Evolutionary conservation across 2,329 filamentous ascomycete species (phyloP), one percentile per base, ranked within the genome.

Genomic region (Magnaporthiopsis incrustans): DNA sequence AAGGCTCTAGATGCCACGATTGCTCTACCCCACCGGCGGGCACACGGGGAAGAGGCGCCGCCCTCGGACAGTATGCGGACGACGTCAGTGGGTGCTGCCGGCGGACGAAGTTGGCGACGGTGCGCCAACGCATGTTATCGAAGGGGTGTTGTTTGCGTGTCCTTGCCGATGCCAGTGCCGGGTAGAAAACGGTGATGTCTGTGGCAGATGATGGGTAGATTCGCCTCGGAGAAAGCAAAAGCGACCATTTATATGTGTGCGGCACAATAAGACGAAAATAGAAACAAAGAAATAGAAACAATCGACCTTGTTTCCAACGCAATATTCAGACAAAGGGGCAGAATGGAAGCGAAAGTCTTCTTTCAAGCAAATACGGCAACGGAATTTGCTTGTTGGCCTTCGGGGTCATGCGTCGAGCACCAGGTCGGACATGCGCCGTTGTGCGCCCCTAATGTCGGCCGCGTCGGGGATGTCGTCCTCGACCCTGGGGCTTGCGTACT

Each of bases 401-500:
- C 15, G 18, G 44, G 18, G 22, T 53, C 44, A 53, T n/a, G n/a
- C 7, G 44, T 22, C 44, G 44, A 53, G 44, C 18, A 53, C 44
- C 22, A 53, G 44, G 44, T 53, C 22, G 3, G 44, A 53, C 44
- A 53, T 53, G 44, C 44, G 44, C 15, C 44, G 44, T 7, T 10
- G 18, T n/a, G 44, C 5, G 44, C 18, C 44, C 44, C 7, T 53
- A 18, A n/a, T 22, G 7, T n/a, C 22, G 44, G 44, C 44, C 2
- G 44, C 6, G 2, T 53, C 44, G 22, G 44, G 10, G 22, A 53
- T n/a, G 33, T 63, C 61, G 25, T 63, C 61, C 25, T 63, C 61
- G 10, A 63, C 61, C 53, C 25, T 63, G 53, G 61, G 61, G 25
- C 53, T 63, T 26, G 53, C 32, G 56, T 63, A 58, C 14, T 58